phyloP scores from a whole-genome alignment of 176 grass and related monocot species.

The Oryza australiensis region DNA sequence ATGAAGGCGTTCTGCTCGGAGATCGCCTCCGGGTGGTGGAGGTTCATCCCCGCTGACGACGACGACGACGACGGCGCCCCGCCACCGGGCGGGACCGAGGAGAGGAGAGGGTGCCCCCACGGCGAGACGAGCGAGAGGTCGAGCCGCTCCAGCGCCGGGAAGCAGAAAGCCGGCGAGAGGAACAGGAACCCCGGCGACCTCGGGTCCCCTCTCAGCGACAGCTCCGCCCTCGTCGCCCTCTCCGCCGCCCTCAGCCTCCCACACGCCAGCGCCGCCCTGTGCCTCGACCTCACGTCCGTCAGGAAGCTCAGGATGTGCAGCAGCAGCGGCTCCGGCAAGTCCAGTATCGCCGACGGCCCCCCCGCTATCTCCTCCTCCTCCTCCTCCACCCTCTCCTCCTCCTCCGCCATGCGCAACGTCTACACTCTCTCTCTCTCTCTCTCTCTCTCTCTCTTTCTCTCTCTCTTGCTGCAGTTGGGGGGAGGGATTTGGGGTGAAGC shows the following conservation, averaged over 20 bases:
- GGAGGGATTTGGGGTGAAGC: slow-evolving; percentile 10
- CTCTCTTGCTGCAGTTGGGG: not conserved
- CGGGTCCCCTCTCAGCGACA: slow-evolving; percentile 77
- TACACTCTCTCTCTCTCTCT: not conserved
- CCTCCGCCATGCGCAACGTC: slow-evolving; percentile 40
- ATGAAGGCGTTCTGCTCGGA: slow-evolving; percentile 34
- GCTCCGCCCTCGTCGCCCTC: slow-evolving; percentile 58
- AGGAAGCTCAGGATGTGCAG: slow-evolving; percentile 60
- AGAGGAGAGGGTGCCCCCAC: slow-evolving; percentile 74
- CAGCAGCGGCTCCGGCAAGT: slow-evolving; percentile 82
- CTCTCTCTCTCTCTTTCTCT: not conserved
- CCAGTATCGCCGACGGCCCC: slow-evolving; percentile 43
- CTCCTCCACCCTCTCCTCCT: not conserved
- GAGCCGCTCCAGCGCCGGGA: slow-evolving; percentile 68
- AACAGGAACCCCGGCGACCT: slow-evolving; percentile 36
- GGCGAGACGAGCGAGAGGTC: slow-evolving; percentile 86
- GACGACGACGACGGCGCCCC: not conserved
- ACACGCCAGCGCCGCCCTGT: slow-evolving; percentile 62
- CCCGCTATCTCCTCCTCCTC: not conserved
- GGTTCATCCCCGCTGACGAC: not conserved
- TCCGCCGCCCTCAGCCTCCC: slow-evolving; percentile 51
- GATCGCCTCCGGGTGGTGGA: not conserved
- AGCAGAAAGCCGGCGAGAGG: slow-evolving; percentile 52
- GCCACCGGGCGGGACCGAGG: not conserved
- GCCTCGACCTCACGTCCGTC: slow-evolving; percentile 49